These are phyloP conservation scores for Epichloe sibirici DNA, from an alignment of 2,329 filamentous ascomycete species.

Conservation along the genomic window DNA sequence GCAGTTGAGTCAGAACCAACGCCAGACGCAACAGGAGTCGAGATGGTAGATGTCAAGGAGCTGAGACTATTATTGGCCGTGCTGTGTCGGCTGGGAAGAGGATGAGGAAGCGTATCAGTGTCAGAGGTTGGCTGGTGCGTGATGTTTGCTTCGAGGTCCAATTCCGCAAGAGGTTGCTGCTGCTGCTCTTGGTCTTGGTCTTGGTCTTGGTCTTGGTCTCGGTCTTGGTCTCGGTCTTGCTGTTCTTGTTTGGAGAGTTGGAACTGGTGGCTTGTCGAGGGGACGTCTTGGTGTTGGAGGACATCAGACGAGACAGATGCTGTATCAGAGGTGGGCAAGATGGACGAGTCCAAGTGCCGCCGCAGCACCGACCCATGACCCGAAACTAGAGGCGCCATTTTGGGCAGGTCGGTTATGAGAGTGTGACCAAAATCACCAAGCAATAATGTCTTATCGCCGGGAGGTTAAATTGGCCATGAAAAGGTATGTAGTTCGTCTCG, in stretches of 20 bases:
- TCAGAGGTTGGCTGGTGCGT: background rate
- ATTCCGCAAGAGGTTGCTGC: background rate
- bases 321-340: constrained; percentile 22
- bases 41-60: constrained; percentile 2
- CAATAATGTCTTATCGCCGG: constrained; percentile 10
- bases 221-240: background rate
- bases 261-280: constrained; percentile 3
- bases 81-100: constrained; percentile 3
- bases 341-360: constrained; percentile 3
- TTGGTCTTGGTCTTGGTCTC: background rate
- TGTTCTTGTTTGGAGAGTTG: constrained; percentile 1
- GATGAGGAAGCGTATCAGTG: constrained; percentile 5
- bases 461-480: constrained; percentile 10
- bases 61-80: constrained; percentile 2
- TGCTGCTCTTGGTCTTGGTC: background rate
- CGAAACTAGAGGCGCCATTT: constrained; percentile 14
- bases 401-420: constrained; percentile 7
- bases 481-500: constrained; percentile 5
- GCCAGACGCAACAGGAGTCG: constrained; percentile 3
- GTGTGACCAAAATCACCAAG: constrained; percentile 5
- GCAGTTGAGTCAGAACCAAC: constrained; percentile 5
- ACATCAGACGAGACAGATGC: constrained; percentile 26
- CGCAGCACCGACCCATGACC: constrained; percentile 1
- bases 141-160: background rate
- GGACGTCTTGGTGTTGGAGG: constrained; percentile 5